Base-by-base conservation (phyloP, 495 filamentous ascomycete genomes). In the Filosporella fistucella region DNA sequence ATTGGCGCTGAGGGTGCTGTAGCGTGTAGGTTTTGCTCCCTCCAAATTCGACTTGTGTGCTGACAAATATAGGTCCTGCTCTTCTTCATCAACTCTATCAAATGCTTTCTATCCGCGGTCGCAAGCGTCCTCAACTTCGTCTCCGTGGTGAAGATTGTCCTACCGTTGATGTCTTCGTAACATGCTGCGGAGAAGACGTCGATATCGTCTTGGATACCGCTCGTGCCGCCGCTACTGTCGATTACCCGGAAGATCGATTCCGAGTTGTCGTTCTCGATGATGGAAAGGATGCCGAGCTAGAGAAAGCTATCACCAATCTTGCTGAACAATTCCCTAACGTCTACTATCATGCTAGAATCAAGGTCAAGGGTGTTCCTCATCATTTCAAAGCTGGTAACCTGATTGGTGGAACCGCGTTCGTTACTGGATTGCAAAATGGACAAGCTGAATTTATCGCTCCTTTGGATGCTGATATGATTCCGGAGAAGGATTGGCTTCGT, bases 391-490 rank as follows among this genome's bases (percentile, higher is more conserved):
- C 74, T 4, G 76, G 76, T 32, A 80, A 79, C 41, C 60, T 80
- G 17, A 73, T 71, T 48, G 68, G 67, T 46, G 75, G 69, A 24
- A 56, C 76, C 6, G 63, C 67, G 4, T 59, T 69, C 25, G 57
- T 63, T 13, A 54, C 52, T 0, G 46, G 28, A 1, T 43, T 75
- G 20, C 55, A 60, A 0, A 69, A 69, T 8, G 72, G 70, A 7
- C 56, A 68, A 12, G 60, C 62, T 20, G 61, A 78, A 42, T 77
- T 63, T 52, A 65, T 78, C 49, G 74, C 74, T 9, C 68, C 68
- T 12, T 55, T 78, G 39, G 76, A 80, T 55, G 74, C 71, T 14
- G 76, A 80, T 51, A 78, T 80, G 75, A 80, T 80, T 52, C 72
- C 76, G 14, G 68, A 74, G 44, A 59, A 58, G 38, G 60, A 70